Conservation (phyloP, 163 green algal species). For the Coccomyxa subellipsoidea region DNA sequence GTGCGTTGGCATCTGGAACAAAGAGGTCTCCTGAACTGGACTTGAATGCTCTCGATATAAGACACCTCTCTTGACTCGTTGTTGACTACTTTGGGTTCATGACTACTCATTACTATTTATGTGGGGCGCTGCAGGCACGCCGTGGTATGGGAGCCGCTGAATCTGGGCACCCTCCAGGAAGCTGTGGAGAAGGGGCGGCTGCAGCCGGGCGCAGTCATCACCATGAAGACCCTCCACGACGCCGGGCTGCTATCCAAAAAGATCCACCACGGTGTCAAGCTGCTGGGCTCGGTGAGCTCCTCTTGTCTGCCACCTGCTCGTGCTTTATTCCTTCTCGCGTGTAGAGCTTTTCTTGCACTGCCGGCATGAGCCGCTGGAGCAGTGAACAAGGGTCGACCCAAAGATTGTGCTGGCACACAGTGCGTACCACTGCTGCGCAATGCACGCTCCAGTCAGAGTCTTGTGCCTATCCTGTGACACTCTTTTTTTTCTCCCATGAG, state of each 20-base stretch:
- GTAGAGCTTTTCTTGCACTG: background rate
- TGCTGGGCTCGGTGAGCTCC: constrained; percentile 50
- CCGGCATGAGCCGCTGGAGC: background rate
- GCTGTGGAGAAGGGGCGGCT: constrained; percentile 55
- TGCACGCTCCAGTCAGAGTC: background rate
- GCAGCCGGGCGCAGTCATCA: constrained; percentile 57
- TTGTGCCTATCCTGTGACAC: too few species aligned
- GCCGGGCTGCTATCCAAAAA: constrained; percentile 48
- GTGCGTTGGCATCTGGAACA: too few species aligned
- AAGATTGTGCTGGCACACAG: background rate
- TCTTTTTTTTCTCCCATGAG: too few species aligned
- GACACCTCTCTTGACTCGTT: too few species aligned
- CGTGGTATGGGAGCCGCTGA: constrained; percentile 9
- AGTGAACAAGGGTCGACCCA: background rate
- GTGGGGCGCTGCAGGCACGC: background rate
- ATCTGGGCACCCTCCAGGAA: constrained; percentile 12
- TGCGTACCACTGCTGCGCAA: background rate
- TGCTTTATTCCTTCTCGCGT: background rate
- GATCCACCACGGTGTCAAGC: constrained; percentile 68
- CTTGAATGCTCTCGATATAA: too few species aligned
- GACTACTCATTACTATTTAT: background rate
- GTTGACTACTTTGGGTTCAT: too few species aligned
- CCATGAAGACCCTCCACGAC: constrained; percentile 72
- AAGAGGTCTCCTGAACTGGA: too few species aligned
- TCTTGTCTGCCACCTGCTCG: background rate